A percentile compares a stretch with the other conserved stretches of the same genome.
These are phyloP conservation scores for Pleurotus sapidus DNA, from an alignment of 768 basidiomycete species.

Conservation along the genomic window DNA sequence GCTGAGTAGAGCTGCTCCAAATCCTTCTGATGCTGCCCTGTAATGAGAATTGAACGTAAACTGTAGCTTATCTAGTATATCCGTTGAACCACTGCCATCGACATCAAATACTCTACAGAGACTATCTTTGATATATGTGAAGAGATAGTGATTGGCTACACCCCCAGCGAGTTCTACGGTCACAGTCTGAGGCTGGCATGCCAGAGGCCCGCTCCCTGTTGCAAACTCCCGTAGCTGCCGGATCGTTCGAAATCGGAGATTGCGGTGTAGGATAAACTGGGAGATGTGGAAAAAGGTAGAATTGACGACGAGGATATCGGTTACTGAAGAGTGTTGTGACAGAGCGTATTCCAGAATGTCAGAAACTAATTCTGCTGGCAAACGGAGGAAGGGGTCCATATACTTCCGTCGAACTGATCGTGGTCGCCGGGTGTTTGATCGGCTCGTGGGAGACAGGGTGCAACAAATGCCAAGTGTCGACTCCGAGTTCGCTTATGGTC, in stretches of 20 bases:
- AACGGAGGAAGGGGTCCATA: not conserved
- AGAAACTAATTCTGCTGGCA: not conserved
- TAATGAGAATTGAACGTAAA: conserved; percentile 39
- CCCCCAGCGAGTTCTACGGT: conserved; percentile 4
- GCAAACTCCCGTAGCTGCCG: conserved; percentile 16
- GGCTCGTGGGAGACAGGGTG: no score
- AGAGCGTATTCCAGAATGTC: not conserved
- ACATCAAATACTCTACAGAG: not conserved
- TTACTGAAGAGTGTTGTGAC: not conserved
- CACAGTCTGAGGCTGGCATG: conserved; percentile 10
- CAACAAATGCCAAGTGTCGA: no score
- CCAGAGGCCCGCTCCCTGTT: not conserved
- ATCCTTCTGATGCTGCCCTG: conserved; percentile 17
- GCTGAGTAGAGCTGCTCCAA: conserved; percentile 28
- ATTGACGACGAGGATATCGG: conserved; percentile 17
- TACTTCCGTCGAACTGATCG: no score
- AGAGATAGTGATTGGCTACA: not conserved
- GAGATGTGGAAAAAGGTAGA: conserved; percentile 18
- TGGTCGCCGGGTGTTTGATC: no score
- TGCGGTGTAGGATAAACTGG: conserved; percentile 18
- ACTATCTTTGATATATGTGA: conserved; percentile 16
- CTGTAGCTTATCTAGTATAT: conserved; percentile 23
- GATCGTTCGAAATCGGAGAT: conserved; percentile 20
- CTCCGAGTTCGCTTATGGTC: no score
- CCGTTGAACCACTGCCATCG: conserved; percentile 1